Evolutionary conservation across 73 alveolate genomes (phyloP), one percentile per base, ranked within the genome.

Genomic region (Stentor coeruleus): DNA sequence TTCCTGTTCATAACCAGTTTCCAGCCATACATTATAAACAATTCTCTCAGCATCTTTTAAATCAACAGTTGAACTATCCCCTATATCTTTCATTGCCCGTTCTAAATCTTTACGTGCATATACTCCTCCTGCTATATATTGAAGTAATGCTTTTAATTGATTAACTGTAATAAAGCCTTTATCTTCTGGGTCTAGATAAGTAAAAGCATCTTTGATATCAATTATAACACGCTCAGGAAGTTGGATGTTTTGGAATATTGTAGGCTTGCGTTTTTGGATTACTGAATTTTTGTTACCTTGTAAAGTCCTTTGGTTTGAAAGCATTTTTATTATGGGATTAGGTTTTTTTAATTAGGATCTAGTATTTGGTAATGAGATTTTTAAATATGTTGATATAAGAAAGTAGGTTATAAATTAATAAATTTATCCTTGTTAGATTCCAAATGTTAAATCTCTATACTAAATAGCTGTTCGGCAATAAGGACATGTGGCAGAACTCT

Each of bases 161-260:
- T 37, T 28, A 20, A 66, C 37, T 20, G 79, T 20, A 33, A 66
- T 66, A 31, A 31, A 20, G 20, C 79, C 79, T 26, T 37, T 20
- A 33, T 66, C 33, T 33, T 26, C 36, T 20, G 79, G 37, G 39
- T 66, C 79, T 28, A 66, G 33, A 66, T 26, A 66, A 40, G 40
- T 40, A 66, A 66, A 66, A 66, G 79, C n/a, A 40, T 66, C 79
- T 2, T 31, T 66, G 79, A 66, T 66, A 31, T 66, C 79, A 31
- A 20, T 66, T 20, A 66, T 20, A 20, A 66, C 37, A 28, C 79
- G n/a, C 33, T 66, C 79, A 66, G 79, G 79, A 49, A 49, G 28
- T 49, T 49, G 66, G 20, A 20, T 49, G 20, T 49, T 49, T 49
- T 49, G 6, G 20, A 49, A 49, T 6, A 49, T 49, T 49, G 66